Percentiles rank a stretch among this genome's conserved stretches.
phyloP scores from a whole-genome alignment of 2,329 filamentous ascomycete genomes.

The Fonsecaea multimorphosa region DNA sequence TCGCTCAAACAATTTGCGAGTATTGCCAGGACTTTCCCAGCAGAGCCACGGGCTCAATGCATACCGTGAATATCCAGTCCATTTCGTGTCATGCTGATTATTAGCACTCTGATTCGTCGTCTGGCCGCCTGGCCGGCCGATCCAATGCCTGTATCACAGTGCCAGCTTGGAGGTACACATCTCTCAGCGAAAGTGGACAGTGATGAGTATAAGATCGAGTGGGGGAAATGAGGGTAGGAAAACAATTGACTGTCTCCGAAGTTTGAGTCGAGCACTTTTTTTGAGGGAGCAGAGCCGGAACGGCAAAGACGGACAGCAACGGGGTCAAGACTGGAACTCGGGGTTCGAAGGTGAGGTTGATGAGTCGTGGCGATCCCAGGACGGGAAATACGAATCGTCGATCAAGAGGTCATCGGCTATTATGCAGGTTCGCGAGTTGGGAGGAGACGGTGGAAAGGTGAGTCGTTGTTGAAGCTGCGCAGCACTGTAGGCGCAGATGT shows the following conservation, averaged over 20 bases:
- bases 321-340: neutral
- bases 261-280: slow-evolving; percentile 4
- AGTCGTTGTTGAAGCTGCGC: neutral
- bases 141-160: slow-evolving; percentile 29
- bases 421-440: slow-evolving; percentile 6
- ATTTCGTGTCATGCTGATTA: slow-evolving; percentile 34
- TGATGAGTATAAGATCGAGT: slow-evolving; percentile 1
- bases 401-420: slow-evolving; percentile 21
- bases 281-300: neutral
- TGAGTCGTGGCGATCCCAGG: slow-evolving; percentile 5
- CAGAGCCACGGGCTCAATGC: slow-evolving; percentile 3
- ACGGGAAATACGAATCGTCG: slow-evolving; percentile 17
- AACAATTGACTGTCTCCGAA: neutral
- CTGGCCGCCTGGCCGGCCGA: slow-evolving; percentile 21
- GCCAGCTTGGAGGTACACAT: slow-evolving; percentile 18
- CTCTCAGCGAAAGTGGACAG: slow-evolving; percentile 5
- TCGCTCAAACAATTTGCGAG: neutral
- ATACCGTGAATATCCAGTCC: slow-evolving; percentile 30
- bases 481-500: slow-evolving; percentile 6
- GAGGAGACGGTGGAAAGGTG: neutral
- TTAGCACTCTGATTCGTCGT: slow-evolving; percentile 16
- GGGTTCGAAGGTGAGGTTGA: slow-evolving; percentile 9
- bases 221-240: neutral
- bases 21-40: slow-evolving; percentile 1
- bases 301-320: neutral